Conservation (phyloP, 306 rosid species). For the Hippophae gyantsensis region DNA sequence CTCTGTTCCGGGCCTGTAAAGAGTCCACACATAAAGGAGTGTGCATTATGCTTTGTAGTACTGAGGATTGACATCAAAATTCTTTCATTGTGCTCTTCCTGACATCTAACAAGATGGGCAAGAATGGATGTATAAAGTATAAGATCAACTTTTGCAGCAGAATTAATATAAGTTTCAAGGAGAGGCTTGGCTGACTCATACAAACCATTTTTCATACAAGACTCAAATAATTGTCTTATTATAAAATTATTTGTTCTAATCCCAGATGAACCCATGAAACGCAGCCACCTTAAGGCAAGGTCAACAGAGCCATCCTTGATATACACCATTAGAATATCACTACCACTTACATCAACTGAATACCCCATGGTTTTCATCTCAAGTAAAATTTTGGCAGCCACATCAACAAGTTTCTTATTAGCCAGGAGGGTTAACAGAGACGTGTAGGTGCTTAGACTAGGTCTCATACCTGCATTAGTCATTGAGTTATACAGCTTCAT, state of each 20-base stretch:
- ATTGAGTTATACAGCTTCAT: conserved; percentile 86
- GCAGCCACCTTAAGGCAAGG: conserved; percentile 83
- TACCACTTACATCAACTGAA: conserved; percentile 85
- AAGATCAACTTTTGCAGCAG: conserved; percentile 90
- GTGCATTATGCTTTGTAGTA: conserved; percentile 74
- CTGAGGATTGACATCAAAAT: conserved; percentile 88
- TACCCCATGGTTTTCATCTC: conserved; percentile 94
- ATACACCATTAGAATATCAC: conserved; percentile 88
- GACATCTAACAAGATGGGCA: conserved; percentile 89
- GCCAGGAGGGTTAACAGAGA: conserved; percentile 68
- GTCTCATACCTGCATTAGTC: conserved; percentile 86
- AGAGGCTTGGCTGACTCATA: conserved; percentile 83
- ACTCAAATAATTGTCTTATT: conserved; percentile 81
- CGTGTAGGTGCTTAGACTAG: conserved; percentile 75
- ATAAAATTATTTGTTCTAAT: conserved; percentile 82
- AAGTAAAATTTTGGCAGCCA: conserved; percentile 73
- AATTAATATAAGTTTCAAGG: conserved; percentile 67
- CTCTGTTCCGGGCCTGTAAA: conserved; percentile 80
- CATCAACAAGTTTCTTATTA: conserved; percentile 68
- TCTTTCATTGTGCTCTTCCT: conserved; percentile 75
- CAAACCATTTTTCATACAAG: conserved; percentile 81
- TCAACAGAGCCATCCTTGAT: conserved; percentile 90
- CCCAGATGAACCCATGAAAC: conserved; percentile 92
- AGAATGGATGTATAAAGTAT: conserved; percentile 88
- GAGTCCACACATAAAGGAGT: conserved; percentile 82